Evolutionary conservation across 2,329 filamentous ascomycete genomes (phyloP).

Genomic region (Trichoderma citrinoviride): DNA sequence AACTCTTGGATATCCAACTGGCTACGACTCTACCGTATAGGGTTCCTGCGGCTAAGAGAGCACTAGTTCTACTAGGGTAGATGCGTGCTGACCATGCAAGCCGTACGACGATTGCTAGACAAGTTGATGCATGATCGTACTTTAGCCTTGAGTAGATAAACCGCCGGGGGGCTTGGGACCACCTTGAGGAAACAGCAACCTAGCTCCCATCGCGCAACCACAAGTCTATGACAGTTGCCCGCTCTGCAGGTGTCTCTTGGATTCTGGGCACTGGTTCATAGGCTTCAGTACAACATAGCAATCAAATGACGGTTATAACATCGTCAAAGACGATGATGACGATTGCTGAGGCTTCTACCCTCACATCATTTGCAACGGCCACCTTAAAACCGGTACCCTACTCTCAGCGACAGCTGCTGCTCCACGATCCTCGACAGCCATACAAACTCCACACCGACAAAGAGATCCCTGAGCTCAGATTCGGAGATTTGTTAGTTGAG

Average conservation of each 20-base stretch:
- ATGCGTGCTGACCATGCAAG: background rate
- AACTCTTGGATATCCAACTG: background rate
- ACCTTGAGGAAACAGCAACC: background rate
- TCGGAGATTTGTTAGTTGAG: slow-evolving; percentile 19
- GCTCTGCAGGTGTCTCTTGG: background rate
- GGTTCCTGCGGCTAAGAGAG: background rate
- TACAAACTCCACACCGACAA: slow-evolving; percentile 14
- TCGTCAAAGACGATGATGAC: slow-evolving; percentile 3
- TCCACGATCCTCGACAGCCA: slow-evolving; percentile 2
- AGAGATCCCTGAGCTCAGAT: slow-evolving; percentile 11
- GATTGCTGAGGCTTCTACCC: background rate
- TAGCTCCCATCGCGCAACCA: background rate
- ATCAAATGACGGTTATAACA: background rate
- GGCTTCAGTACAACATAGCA: background rate
- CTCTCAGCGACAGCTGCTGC: slow-evolving; percentile 6
- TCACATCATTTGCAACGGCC: background rate
- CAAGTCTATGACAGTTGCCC: background rate
- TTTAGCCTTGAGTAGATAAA: background rate
- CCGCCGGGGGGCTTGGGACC: background rate
- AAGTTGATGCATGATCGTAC: background rate
- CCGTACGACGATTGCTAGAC: background rate
- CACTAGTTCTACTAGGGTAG: background rate
- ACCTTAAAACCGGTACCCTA: background rate
- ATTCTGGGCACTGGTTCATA: background rate
- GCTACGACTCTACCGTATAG: background rate